Evolutionary conservation across 2,329 filamentous ascomycete genomes (phyloP).

Genomic region (Penicillium sp.): DNA sequence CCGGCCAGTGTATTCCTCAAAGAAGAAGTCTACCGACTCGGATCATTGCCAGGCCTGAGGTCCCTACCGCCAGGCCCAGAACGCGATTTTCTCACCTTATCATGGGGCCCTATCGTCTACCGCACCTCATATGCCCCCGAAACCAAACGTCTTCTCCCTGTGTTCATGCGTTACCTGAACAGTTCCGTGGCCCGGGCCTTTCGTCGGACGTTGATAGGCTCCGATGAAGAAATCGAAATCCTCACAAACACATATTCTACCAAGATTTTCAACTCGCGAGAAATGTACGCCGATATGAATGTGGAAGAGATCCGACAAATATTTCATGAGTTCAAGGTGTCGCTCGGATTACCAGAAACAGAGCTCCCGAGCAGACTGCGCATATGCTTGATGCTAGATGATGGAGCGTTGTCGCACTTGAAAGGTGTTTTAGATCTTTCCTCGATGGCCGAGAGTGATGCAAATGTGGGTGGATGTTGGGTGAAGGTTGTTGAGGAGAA

Average conservation of each 20-base stretch:
- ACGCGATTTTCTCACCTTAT: slow-evolving; percentile 28
- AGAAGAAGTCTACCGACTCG: slow-evolving; percentile 27
- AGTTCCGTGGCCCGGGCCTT: slow-evolving; percentile 50
- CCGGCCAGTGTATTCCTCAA: slow-evolving; percentile 25
- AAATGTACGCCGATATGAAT: slow-evolving; percentile 12
- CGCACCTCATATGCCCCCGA: slow-evolving; percentile 27
- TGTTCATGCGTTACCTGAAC: slow-evolving; percentile 51
- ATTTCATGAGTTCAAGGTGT: slow-evolving; percentile 30
- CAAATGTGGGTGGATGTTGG: slow-evolving; percentile 15
- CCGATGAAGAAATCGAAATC: slow-evolving; percentile 15
- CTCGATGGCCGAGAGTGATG: slow-evolving; percentile 7
- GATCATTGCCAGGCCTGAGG: slow-evolving; percentile 23
- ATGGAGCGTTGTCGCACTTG: slow-evolving; percentile 21
- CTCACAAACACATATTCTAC: slow-evolving; percentile 25
- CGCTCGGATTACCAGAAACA: slow-evolving; percentile 22
- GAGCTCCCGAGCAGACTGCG: slow-evolving; percentile 27
- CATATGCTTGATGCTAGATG: slow-evolving; percentile 27
- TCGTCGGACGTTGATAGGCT: slow-evolving; percentile 17
- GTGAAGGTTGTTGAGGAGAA: slow-evolving; percentile 31
- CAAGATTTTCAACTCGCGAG: slow-evolving; percentile 22
- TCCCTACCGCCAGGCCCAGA: slow-evolving; percentile 23
- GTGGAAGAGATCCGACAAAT: slow-evolving; percentile 19
- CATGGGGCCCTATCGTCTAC: slow-evolving; percentile 30
- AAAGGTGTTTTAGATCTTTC: slow-evolving; percentile 12
- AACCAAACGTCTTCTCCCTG: slow-evolving; percentile 51